A percentile compares a stretch with the other conserved stretches of the same genome.
phyloP scores from a whole-genome alignment of 805 yeast species.

The Debaryomyces prosopidis region DNA sequence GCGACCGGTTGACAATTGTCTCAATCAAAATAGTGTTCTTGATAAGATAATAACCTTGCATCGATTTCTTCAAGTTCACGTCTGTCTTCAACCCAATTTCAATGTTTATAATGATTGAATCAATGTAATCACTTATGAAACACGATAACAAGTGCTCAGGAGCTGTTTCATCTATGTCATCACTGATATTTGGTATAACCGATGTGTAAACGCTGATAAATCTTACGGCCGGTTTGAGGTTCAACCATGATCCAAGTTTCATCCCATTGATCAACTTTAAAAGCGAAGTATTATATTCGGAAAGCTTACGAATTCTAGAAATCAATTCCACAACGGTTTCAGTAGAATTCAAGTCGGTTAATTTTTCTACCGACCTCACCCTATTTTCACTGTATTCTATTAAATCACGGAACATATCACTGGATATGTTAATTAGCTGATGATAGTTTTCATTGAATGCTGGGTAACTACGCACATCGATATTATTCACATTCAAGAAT shows the following conservation, averaged over 20 bases:
- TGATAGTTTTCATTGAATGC: conserved; percentile 13
- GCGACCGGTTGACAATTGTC: conserved; percentile 62
- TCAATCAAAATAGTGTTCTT: conserved; percentile 76
- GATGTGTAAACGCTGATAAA: conserved; percentile 48
- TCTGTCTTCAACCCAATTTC: conserved; percentile 56
- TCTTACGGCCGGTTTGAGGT: conserved; percentile 54
- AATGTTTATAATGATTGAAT: conserved; percentile 63
- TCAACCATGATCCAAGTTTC: conserved; percentile 69
- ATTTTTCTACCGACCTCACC: conserved; percentile 42
- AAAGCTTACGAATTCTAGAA: conserved; percentile 62
- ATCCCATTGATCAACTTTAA: conserved; percentile 48
- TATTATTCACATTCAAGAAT: conserved; percentile 11
- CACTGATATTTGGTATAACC: conserved; percentile 39
- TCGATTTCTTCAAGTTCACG: conserved; percentile 36
- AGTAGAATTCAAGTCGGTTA: conserved; percentile 68
- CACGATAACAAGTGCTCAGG: conserved; percentile 58
- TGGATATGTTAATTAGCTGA: conserved; percentile 20
- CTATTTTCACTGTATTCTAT: conserved; percentile 56
- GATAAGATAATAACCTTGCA: conserved; percentile 69
- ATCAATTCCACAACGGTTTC: conserved; percentile 73
- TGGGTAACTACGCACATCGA: conserved; percentile 11
- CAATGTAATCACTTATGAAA: conserved; percentile 76
- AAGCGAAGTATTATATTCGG: conserved; percentile 60
- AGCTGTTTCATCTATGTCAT: conserved; percentile 40
- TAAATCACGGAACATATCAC: conserved; percentile 53